Base-by-base conservation (phyloP, 176 grass and related monocot genomes). In the Raddia guianensis region DNA sequence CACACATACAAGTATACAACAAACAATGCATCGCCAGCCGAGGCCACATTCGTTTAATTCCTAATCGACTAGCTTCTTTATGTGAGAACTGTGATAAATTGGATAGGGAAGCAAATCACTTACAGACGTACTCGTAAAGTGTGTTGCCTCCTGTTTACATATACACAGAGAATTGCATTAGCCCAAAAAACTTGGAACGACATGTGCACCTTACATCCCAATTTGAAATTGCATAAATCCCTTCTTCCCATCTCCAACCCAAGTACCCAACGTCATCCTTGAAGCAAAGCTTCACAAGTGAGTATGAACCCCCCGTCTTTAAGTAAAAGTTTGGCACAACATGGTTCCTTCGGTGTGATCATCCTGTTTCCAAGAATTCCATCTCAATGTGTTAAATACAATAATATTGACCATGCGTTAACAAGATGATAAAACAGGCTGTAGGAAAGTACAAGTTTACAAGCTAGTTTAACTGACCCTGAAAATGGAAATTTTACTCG, bases 281-380 rank as follows among this genome's bases (percentile, higher is more conserved):
- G 4, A 65, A 6, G 49, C 65, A 71, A 73, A 72, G 12, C 4
- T 63, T 18, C 68, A 53, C 12, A 68, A 47, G 51, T 78, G 48
- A 53, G 19, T 34, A 68, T 83, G 10, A 15, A 46, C 69, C 19
- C 21, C 13, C 34, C 0, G 5, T 49, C n/a, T 59, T 65, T 55
- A 76, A 60, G n/a, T 51, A 47, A 58, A 42, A 54, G 63, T 7
- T 66, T 45, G 20, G 16, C 72, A 81, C 20, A 85, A 2, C 42
- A 76, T n/a, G 12, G 15, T 65, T 47, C 58, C 1, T 42, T 44
- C 81, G 37, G 4, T 80, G 35, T 75, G 47, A 70, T 63, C 55
- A 20, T 42, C 42, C 5, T 37, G 8, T 75, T 72, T 74, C 61
- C 16, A 37, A 79, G 33, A 74, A 74, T n/a, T 53, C 18, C 14